Evolutionary conservation across 2,329 filamentous ascomycete species (phyloP), one percentile per base, ranked within the genome.

Genomic region (Penicillium verrucosum): DNA sequence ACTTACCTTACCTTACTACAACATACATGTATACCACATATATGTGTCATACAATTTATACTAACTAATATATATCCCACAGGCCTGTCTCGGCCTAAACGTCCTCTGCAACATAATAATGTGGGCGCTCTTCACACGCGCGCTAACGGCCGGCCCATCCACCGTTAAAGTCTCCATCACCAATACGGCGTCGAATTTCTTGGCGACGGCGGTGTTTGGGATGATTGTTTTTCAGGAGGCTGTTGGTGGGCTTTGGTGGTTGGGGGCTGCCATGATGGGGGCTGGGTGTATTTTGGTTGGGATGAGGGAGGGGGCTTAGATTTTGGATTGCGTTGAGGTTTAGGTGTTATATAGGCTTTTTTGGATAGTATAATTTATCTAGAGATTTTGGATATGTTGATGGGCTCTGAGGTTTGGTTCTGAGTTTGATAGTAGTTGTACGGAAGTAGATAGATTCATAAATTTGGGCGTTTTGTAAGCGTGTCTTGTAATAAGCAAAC

Each of bases 111-210:
- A 86, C 65, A 78, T 80, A 29, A 77, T 83, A 27, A 87, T 87
- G 84, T 87, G 84, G 84, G 82, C 81, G 0, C 77, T 87, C 16
- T 87, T 86, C 73, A 87, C 84, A 1, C 79, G 82, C 40, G 84
- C 84, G 14, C 73, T 87, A 16, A 86, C 84, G 0, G 80, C 84
- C 18, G 80, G 81, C 0, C 78, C 80, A 36, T 85, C 82, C 12
- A 86, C 85, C 2, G 84, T 84, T 2, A 83, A 84, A 54, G 85
- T 86, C 54, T 82, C 80, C 50, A 81, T 87, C 58, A 84, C 86
- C 54, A 87, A 87, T 62, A 86, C 85, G 16, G 81, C 81, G 50
- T 79, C 83, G 3, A 87, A 87, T 65, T 87, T 87, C 71, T 75
- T 87, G 58, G 70, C 85, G 48, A 87, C 84, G 1, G 85, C 85